These are phyloP conservation scores for Rhodotorula sp. DNA, from an alignment of 1,284 basidiomycete species.

Conservation along the genomic window DNA sequence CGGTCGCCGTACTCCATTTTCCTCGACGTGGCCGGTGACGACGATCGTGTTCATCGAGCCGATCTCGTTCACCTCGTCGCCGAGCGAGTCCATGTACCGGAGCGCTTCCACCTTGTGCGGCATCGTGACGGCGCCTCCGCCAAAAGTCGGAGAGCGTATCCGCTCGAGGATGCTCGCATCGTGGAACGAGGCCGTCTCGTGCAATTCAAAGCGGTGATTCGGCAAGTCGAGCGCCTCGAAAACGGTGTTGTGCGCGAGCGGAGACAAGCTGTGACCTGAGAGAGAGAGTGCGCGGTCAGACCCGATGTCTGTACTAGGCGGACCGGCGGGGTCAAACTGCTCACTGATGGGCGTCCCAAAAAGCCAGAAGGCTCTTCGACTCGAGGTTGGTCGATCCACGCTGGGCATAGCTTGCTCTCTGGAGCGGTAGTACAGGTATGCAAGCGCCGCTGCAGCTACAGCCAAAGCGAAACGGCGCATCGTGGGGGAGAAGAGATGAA, in stretches of 20 bases:
- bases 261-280: slow-evolving; percentile 61
- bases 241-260: slow-evolving; percentile 84
- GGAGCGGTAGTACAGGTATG: neutral
- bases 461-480: neutral
- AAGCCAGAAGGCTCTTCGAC: slow-evolving; percentile 61
- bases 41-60: slow-evolving; percentile 91
- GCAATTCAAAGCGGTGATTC: slow-evolving; percentile 66
- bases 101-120: slow-evolving; percentile 86
- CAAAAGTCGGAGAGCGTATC: slow-evolving; percentile 66
- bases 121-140: slow-evolving; percentile 93
- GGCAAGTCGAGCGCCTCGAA: slow-evolving; percentile 78
- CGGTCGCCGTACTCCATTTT: slow-evolving; percentile 48
- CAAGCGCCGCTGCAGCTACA: neutral
- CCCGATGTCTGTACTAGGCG: too few species aligned
- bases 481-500: neutral
- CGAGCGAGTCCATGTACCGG: slow-evolving; percentile 67
- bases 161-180: slow-evolving; percentile 61
- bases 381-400: neutral
- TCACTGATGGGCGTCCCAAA: slow-evolving; percentile 76
- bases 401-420: neutral
- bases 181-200: slow-evolving; percentile 60
- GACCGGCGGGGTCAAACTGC: neutral
- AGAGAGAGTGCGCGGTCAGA: neutral
- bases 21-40: slow-evolving; percentile 15
- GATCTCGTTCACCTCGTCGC: slow-evolving; percentile 72